These are phyloP conservation scores for Peronospora belbahrii DNA, from an alignment of 352 stramenopile species.

Conservation along the genomic window DNA sequence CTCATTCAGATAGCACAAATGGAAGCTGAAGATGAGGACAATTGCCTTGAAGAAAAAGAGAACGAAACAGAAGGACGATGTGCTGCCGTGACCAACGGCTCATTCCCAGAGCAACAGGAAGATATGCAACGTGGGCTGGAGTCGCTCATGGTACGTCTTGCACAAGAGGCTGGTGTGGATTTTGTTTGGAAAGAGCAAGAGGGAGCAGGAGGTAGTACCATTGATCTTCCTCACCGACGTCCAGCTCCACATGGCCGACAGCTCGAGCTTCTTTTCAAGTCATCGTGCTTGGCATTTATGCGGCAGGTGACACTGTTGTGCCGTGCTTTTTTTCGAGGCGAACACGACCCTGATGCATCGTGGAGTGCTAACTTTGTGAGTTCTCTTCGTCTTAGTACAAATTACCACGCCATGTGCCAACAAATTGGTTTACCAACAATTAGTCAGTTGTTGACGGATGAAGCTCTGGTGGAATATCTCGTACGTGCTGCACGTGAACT, in stretches of 20 bases:
- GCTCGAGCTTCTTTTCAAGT: slow-evolving; percentile 65
- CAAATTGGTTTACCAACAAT: slow-evolving; percentile 61
- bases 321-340: slow-evolving; percentile 68
- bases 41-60: slow-evolving; percentile 30
- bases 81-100: slow-evolving; percentile 1
- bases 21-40: slow-evolving; percentile 49
- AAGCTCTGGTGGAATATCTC: slow-evolving; percentile 44
- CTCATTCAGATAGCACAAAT: slow-evolving; percentile 54
- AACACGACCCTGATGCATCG: slow-evolving; percentile 64
- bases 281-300: slow-evolving; percentile 66
- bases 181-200: slow-evolving; percentile 13
- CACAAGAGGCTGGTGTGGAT: slow-evolving; percentile 35
- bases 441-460: slow-evolving; percentile 46
- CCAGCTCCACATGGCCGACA: slow-evolving; percentile 38
- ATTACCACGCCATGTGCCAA: slow-evolving; percentile 68
- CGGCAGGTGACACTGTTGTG: slow-evolving; percentile 69
- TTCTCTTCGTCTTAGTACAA: slow-evolving; percentile 61
- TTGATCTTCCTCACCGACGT: neutral
- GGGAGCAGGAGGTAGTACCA: neutral
- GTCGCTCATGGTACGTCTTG: slow-evolving; percentile 43
- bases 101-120: slow-evolving; percentile 24
- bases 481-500: slow-evolving; percentile 47
- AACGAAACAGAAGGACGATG: slow-evolving; percentile 8
- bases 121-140: slow-evolving; percentile 46
- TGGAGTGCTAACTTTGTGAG: slow-evolving; percentile 78